Percentiles rank a stretch among this genome's conserved stretches.
phyloP scores from a whole-genome alignment of 768 basidiomycete species.

The Trametes elegans region DNA sequence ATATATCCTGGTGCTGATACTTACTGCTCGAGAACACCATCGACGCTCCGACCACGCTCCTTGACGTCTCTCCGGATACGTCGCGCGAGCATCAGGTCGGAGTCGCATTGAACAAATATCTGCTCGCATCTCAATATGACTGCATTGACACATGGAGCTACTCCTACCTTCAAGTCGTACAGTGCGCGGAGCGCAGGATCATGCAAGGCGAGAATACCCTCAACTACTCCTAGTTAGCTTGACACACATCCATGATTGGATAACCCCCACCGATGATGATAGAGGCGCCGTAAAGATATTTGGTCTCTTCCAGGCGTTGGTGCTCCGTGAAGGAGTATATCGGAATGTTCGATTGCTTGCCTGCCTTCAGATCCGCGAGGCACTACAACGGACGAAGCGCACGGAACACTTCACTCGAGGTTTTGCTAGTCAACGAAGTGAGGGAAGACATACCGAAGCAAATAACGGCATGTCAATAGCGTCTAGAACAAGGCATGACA shows the following conservation, averaged over 20 bases:
- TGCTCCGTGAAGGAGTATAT: slow-evolving; percentile 93
- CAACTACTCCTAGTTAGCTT: slow-evolving; percentile 45
- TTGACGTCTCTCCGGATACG: slow-evolving; percentile 84
- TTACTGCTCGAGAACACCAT: slow-evolving; percentile 87
- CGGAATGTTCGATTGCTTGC: slow-evolving; percentile 84
- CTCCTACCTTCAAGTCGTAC: slow-evolving; percentile 84
- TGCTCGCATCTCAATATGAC: slow-evolving; percentile 25
- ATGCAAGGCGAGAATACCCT: slow-evolving; percentile 89
- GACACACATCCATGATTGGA: background rate
- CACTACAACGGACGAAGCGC: slow-evolving; percentile 61
- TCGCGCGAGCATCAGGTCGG: slow-evolving; percentile 96
- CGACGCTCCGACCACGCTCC: slow-evolving; percentile 83
- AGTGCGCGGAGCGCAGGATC: slow-evolving; percentile 75
- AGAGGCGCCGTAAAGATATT: slow-evolving; percentile 91
- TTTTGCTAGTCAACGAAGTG: too few relatives aligned
- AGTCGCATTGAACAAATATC: slow-evolving; percentile 91
- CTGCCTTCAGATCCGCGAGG: slow-evolving; percentile 78
- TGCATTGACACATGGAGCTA: background rate
- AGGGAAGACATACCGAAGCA: slow-evolving; percentile 53
- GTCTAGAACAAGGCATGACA: slow-evolving; percentile 36
- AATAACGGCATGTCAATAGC: slow-evolving; percentile 91
- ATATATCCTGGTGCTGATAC: slow-evolving; percentile 15
- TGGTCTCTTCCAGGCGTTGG: slow-evolving; percentile 73
- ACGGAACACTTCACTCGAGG: background rate
- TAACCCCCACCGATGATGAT: slow-evolving; percentile 74